phyloP scores from a whole-genome alignment of 306 rosid species.

The Acacia acuminata region DNA sequence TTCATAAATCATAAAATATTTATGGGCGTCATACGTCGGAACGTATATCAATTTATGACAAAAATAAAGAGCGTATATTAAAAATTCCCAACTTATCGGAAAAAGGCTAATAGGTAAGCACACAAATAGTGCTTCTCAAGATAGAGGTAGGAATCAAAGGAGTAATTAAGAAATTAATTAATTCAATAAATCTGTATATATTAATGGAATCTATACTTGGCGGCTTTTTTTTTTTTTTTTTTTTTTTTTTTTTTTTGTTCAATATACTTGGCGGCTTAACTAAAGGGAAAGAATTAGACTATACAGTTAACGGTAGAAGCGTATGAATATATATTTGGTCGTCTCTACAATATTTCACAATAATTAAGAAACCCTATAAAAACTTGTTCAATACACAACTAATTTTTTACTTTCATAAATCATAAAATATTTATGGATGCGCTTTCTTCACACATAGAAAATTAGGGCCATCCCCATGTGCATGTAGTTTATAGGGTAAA shows the following conservation, averaged over 20 bases:
- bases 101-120: neutral
- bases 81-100: neutral
- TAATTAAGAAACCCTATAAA: neutral
- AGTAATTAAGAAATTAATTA: neutral
- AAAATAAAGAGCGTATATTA: neutral
- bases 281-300: neutral
- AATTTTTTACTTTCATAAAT: too few relatives aligned
- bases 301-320: neutral
- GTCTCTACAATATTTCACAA: neutral
- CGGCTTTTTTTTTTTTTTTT: too few relatives aligned
- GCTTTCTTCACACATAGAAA: conserved; percentile 30
- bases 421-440: too few relatives aligned
- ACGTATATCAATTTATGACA: neutral
- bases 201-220: neutral
- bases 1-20: too few relatives aligned
- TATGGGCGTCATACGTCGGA: too few relatives aligned
- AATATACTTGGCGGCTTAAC: neutral
- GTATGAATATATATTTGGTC: conserved; percentile 25
- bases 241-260: too few relatives aligned
- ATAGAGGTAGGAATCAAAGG: neutral
- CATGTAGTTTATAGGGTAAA: conserved; percentile 32
- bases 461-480: conserved; percentile 45
- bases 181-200: neutral
- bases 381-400: conserved; percentile 36
- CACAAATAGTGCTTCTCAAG: neutral